Percentiles rank a stretch among this genome's conserved stretches.
These are phyloP conservation scores for Gelatoporia subvermispora DNA, from an alignment of 768 basidiomycete genomes.

Conservation along the genomic window DNA sequence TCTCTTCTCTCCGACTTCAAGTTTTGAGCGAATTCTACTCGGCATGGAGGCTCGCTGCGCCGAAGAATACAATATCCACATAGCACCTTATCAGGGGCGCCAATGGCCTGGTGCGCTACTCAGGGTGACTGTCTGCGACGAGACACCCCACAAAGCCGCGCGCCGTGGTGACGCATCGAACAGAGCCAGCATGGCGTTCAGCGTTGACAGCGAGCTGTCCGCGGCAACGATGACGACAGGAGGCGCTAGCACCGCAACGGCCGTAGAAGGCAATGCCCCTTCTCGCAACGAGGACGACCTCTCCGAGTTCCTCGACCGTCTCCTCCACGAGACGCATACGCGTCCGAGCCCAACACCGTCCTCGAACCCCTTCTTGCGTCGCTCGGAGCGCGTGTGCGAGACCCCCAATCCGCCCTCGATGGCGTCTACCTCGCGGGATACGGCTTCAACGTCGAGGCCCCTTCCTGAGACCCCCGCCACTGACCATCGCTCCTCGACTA, in stretches of 20 bases:
- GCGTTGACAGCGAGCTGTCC: constrained; percentile 2
- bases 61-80: constrained; percentile 51
- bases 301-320: constrained; percentile 16
- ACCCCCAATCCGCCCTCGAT: too few species aligned
- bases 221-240: neutral
- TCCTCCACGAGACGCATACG: constrained; percentile 16
- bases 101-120: constrained; percentile 56
- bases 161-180: neutral
- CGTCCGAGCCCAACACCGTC: too few species aligned
- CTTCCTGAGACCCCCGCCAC: constrained; percentile 10
- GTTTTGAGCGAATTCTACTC: constrained; percentile 54
- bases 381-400: too few species aligned
- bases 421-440: neutral
- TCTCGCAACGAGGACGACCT: neutral
- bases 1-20: constrained; percentile 59
- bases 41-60: constrained; percentile 53
- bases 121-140: constrained; percentile 58
- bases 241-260: constrained; percentile 10
- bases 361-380: too few species aligned
- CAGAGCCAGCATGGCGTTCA: neutral
- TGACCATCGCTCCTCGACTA: constrained; percentile 1
- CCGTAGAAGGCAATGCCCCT: constrained; percentile 11
- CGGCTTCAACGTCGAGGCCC: constrained; percentile 3
- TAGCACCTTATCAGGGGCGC: constrained; percentile 45
- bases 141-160: constrained; percentile 34